Base-by-base conservation (phyloP, 495 filamentous ascomycete species). In the Amniculicola lignicola region DNA sequence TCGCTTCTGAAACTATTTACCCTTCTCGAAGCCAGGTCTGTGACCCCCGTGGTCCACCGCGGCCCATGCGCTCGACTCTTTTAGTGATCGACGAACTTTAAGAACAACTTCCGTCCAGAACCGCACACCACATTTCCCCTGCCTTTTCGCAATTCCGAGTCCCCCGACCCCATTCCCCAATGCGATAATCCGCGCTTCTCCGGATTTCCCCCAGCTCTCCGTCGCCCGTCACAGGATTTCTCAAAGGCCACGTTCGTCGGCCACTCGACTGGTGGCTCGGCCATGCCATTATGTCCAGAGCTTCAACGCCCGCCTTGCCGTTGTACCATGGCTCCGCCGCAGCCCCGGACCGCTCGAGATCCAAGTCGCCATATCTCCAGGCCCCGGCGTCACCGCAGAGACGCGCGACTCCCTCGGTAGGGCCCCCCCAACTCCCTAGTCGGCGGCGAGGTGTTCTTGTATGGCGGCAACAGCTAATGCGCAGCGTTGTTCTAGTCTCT, bases 271-370 rank as follows among this genome's bases (percentile, higher is more conserved):
- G 42, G 49, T 35, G n/a, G 12, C 31, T 48, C 18, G 55, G 68
- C 67, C 65, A 72, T 81, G 78, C 76, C 70, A 79, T 57, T 63
- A 83, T 83, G 79, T 82, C 79, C 74, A 80, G 75, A 72, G 78
- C 81, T 56, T 69, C 76, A 48, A 81, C 80, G 62, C 80, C 81
- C 65, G 70, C 67, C 21, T 49, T 83, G 39, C 79, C 77, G 62
- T 68, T 79, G 57, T 71, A 80, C 70, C 76, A 82, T 77, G 75
- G 69, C 64, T 70, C 73, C 56, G 62, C 60, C 44, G 51, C 69
- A 57, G 65, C 67, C 57, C 63, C 67, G 47, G 69, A 69, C 53
- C 65, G 70, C 35, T 54, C 69, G 7, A 73, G 70, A 36, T 64
- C 74, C 51, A 68, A 68, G 37, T 68, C 50, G 33, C 56, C 61